Evolutionary conservation across 73 alveolate species (phyloP).

Genomic region (Paraurostyla sp.): DNA sequence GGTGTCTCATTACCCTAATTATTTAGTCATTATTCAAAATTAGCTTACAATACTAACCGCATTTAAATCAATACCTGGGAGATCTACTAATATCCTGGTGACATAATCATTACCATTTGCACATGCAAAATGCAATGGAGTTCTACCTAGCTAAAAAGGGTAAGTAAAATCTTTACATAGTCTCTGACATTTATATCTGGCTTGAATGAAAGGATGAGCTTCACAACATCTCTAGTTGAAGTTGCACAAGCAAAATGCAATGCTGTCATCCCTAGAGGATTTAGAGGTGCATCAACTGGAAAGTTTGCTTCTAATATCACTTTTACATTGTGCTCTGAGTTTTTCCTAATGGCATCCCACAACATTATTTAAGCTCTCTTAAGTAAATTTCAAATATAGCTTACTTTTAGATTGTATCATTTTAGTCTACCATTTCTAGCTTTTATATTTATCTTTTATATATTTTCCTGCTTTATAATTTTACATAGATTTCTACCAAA

Average conservation of each 20-base stretch:
- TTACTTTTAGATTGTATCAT: conserved; percentile 25
- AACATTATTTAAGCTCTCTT: conserved; percentile 39
- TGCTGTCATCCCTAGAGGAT: conserved; percentile 35
- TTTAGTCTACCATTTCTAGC: background rate
- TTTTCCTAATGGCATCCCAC: conserved; percentile 39
- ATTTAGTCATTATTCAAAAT: too few relatives aligned
- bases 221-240: background rate
- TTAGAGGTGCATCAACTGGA: conserved; percentile 46
- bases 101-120: background rate
- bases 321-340: background rate
- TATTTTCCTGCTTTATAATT: too few relatives aligned
- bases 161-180: background rate
- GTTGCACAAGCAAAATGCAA: background rate
- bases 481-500: too few relatives aligned
- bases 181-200: background rate
- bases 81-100: background rate
- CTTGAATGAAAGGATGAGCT: background rate
- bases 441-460: too few relatives aligned
- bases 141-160: background rate
- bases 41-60: conserved; percentile 4
- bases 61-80: background rate
- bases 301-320: conserved; percentile 49
- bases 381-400: background rate
- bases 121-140: conserved; percentile 48
- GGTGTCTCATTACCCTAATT: conserved; percentile 40